Evolutionary conservation across 257 asterid species (phyloP).

Genomic region (Rehmannia glutinosa): DNA sequence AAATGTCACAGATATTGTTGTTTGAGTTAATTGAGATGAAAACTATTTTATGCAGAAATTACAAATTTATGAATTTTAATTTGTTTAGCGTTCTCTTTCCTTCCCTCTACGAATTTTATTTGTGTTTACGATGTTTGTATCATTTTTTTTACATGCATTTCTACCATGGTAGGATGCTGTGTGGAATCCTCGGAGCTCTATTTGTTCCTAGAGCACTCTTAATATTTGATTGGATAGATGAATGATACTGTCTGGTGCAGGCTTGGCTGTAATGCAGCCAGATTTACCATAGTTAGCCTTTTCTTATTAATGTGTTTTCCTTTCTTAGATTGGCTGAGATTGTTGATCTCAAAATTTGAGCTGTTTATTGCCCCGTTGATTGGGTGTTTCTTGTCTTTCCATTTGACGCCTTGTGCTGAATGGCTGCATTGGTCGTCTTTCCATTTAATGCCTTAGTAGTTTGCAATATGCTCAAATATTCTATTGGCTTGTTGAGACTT

Average conservation of each 20-base stretch:
- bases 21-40: neutral
- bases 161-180: neutral
- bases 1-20: constrained; percentile 6
- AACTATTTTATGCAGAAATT: constrained; percentile 32
- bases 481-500: neutral
- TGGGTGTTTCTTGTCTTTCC: neutral
- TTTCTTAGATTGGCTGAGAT: neutral
- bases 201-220: too few species aligned
- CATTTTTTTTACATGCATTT: neutral
- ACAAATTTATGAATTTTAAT: too few species aligned
- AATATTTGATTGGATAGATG: neutral
- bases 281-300: too few species aligned
- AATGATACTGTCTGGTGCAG: too few species aligned
- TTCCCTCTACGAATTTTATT: neutral
- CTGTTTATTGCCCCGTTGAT: too few species aligned
- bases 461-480: neutral
- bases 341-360: neutral
- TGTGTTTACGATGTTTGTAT: neutral
- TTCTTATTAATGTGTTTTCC: neutral
- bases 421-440: neutral
- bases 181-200: neutral
- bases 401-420: neutral
- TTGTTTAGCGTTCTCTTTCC: neutral
- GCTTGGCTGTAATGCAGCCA: neutral
- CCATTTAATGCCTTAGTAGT: neutral